Conservation (phyloP, 805 yeast species). For the Candida yuanshanica region DNA sequence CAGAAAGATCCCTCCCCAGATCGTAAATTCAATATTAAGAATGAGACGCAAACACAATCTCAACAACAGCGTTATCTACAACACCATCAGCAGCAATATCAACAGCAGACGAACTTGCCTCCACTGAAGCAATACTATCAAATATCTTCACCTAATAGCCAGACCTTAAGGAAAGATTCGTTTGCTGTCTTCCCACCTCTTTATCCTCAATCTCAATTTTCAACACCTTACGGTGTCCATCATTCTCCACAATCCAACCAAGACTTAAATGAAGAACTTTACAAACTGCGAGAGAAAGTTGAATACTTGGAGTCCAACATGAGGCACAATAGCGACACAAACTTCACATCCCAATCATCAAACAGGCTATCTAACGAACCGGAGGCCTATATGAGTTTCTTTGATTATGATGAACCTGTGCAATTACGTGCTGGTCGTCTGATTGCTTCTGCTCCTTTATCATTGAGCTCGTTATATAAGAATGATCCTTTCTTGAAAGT, state of each 20-base stretch:
- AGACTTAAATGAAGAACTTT: not conserved
- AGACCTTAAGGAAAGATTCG: too few relatives aligned
- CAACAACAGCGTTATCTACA: not conserved
- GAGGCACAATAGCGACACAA: not conserved
- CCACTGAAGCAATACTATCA: too few relatives aligned
- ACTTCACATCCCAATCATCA: not conserved
- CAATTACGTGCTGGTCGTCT: constrained; percentile 28
- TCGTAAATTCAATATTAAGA: not conserved
- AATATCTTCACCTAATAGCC: too few relatives aligned
- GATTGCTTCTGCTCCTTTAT: constrained; percentile 28
- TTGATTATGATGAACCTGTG: constrained; percentile 25
- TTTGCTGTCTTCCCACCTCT: not conserved
- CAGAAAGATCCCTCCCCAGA: not conserved
- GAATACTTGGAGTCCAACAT: constrained; percentile 2
- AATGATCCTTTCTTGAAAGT: constrained; percentile 28
- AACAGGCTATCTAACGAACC: not conserved
- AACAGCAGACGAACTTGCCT: not conserved
- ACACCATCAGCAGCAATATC: not conserved
- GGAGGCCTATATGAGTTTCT: constrained; percentile 22
- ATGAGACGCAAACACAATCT: not conserved
- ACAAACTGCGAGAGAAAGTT: constrained; percentile 1
- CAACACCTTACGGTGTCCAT: not conserved
- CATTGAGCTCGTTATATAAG: constrained; percentile 23
- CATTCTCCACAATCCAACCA: not conserved
- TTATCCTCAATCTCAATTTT: not conserved